Evolutionary conservation across 345 rosid genomes (phyloP).

Genomic region (Gossypium thurberi): DNA sequence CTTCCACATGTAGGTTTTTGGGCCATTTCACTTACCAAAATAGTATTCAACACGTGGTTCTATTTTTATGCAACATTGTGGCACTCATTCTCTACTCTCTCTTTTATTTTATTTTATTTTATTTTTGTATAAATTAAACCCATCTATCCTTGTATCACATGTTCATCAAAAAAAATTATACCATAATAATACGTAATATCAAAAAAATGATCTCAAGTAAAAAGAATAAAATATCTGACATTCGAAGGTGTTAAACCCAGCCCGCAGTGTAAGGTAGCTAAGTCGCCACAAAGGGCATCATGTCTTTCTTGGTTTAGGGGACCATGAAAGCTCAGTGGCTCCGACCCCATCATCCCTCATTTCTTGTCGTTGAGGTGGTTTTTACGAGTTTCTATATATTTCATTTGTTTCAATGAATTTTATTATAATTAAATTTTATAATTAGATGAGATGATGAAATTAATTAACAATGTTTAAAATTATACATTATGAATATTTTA

Average conservation of each 20-base stretch:
- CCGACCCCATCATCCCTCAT: conserved; percentile 23
- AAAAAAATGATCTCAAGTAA: not conserved
- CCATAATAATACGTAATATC: too few relatives aligned
- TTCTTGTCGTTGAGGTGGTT: conserved; percentile 47
- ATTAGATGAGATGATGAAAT: too few relatives aligned
- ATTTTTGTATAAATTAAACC: too few relatives aligned
- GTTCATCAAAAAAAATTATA: too few relatives aligned
- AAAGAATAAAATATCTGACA: not conserved
- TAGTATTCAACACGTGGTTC: conserved; percentile 1
- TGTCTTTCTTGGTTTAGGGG: conserved; percentile 1
- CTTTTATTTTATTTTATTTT: too few relatives aligned
- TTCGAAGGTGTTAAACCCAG: not conserved
- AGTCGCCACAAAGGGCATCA: not conserved
- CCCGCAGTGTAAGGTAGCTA: not conserved
- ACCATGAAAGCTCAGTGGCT: conserved; percentile 6
- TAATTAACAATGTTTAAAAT: too few relatives aligned
- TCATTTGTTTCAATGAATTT: too few relatives aligned
- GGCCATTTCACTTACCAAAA: not conserved
- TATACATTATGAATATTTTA: not conserved
- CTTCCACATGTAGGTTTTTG: not conserved
- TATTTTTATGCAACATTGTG: too few relatives aligned
- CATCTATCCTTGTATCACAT: too few relatives aligned
- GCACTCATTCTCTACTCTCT: too few relatives aligned
- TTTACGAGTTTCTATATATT: conserved; percentile 8
- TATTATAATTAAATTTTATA: too few relatives aligned